Percentiles rank a stretch among this genome's conserved stretches.
Evolutionary conservation across 2,329 filamentous ascomycete genomes (phyloP).

Genomic region (Colletotrichum orbiculare): DNA sequence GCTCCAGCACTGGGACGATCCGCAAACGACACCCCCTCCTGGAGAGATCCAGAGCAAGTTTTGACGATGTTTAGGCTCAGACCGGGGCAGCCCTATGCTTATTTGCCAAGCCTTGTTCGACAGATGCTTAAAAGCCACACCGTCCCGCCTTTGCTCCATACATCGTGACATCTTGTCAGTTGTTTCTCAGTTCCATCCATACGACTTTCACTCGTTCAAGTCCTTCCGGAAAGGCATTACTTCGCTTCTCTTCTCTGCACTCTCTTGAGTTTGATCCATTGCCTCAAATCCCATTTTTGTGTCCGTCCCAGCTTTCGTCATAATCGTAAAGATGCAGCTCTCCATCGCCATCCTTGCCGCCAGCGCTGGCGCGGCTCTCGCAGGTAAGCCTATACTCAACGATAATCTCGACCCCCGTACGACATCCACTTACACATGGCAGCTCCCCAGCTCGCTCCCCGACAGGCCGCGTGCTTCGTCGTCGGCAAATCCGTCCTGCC

Average conservation of each 20-base stretch:
- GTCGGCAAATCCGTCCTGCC: slow-evolving; percentile 63
- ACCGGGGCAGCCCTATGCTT: slow-evolving; percentile 21
- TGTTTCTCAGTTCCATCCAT: neutral
- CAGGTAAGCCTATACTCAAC: slow-evolving; percentile 11
- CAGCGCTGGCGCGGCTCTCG: slow-evolving; percentile 31
- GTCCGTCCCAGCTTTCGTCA: neutral
- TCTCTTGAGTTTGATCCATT: slow-evolving; percentile 16
- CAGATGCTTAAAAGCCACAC: slow-evolving; percentile 34
- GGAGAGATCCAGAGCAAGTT: slow-evolving; percentile 14
- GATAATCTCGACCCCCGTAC: too few relatives aligned
- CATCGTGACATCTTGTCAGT: neutral
- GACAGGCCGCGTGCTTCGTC: slow-evolving; percentile 63
- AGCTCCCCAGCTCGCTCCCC: slow-evolving; percentile 35
- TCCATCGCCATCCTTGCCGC: slow-evolving; percentile 34
- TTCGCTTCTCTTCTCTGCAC: slow-evolving; percentile 25
- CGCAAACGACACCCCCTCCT: neutral
- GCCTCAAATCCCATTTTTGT: neutral
- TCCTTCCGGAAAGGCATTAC: slow-evolving; percentile 34
- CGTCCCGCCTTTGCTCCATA: slow-evolving; percentile 1
- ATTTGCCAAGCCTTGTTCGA: slow-evolving; percentile 17
- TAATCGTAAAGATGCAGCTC: slow-evolving; percentile 36
- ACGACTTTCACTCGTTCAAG: slow-evolving; percentile 16
- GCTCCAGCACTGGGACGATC: neutral
- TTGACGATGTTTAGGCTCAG: slow-evolving; percentile 30
- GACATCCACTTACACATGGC: neutral